phyloP scores from a whole-genome alignment of 2,329 filamentous ascomycete species.

The Chrysoporthe cubensis region DNA sequence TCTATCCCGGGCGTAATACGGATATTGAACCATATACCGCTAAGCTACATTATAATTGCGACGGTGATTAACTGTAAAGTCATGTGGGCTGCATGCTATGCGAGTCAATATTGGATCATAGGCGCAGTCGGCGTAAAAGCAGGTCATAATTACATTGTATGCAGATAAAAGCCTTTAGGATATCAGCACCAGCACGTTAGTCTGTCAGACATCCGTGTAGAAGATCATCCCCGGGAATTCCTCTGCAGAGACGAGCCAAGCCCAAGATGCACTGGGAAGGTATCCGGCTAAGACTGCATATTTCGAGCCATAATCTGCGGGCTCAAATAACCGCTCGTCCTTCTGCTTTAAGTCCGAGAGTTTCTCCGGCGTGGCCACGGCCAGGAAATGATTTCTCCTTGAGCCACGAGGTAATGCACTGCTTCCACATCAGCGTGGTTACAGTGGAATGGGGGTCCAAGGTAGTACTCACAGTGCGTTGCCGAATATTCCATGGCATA shows the following conservation, averaged over 20 bases:
- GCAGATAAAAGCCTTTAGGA: neutral
- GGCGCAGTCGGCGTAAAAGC: constrained; percentile 5
- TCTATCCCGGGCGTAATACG: neutral
- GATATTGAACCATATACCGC: neutral
- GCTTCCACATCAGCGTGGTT: neutral
- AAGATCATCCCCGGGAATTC: constrained; percentile 31
- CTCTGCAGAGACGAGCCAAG: constrained; percentile 33
- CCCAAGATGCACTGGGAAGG: constrained; percentile 34
- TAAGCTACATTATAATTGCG: neutral
- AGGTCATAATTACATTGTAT: neutral
- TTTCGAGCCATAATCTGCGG: constrained; percentile 35
- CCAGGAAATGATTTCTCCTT: constrained; percentile 54
- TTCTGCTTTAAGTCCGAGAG: constrained; percentile 45
- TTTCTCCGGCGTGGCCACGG: constrained; percentile 57
- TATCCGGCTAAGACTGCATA: constrained; percentile 36
- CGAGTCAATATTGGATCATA: neutral
- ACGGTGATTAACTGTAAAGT: constrained; percentile 8
- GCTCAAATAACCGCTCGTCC: constrained; percentile 33
- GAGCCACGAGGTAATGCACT: constrained; percentile 31
- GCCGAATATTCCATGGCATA: constrained; percentile 63
- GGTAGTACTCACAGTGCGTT: constrained; percentile 57
- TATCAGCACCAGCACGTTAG: neutral
- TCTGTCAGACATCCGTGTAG: constrained; percentile 35
- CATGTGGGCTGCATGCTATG: constrained; percentile 17
- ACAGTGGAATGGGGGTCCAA: constrained; percentile 27